phyloP scores from a whole-genome alignment of 208 protist species.

The Wallacemonas rigidus region DNA sequence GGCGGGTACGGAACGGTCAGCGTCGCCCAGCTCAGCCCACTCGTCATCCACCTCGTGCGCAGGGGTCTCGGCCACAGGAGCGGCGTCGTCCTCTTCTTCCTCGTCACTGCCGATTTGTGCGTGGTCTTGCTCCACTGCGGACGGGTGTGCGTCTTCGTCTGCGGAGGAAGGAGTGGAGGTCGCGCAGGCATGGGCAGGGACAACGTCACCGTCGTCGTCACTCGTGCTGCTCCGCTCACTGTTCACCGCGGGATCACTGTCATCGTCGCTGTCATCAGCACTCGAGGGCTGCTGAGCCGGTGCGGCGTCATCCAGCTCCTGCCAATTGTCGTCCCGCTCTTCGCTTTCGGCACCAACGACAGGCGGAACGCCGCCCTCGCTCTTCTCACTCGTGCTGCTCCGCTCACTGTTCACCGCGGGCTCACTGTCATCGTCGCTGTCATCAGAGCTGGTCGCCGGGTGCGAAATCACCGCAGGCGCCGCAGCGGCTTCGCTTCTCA shows the following conservation, averaged over 20 bases:
- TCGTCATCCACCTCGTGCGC: neutral
- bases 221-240: neutral
- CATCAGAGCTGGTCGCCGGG: neutral
- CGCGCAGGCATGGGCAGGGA: neutral
- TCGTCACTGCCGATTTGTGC: too few relatives aligned
- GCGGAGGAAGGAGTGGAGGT: too few relatives aligned
- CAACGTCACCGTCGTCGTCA: neutral
- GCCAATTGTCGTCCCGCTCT: neutral
- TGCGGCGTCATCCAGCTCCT: neutral
- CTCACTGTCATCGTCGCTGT: neutral
- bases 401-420: neutral
- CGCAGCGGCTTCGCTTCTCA: too few relatives aligned
- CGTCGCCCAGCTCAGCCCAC: conserved; percentile 4
- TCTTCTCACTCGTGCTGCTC: neutral
- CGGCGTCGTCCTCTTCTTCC: neutral
- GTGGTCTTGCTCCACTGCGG: too few relatives aligned
- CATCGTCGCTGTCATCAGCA: neutral
- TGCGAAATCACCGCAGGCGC: neutral
- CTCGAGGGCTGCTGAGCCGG: neutral
- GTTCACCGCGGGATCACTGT: neutral
- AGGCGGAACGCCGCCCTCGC: neutral
- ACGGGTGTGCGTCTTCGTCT: too few relatives aligned
- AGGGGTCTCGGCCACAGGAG: neutral
- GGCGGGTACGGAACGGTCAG: neutral
- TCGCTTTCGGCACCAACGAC: neutral